Evolutionary conservation across 257 asterid species (phyloP).

Genomic region (Voacanga thouarsii): DNA sequence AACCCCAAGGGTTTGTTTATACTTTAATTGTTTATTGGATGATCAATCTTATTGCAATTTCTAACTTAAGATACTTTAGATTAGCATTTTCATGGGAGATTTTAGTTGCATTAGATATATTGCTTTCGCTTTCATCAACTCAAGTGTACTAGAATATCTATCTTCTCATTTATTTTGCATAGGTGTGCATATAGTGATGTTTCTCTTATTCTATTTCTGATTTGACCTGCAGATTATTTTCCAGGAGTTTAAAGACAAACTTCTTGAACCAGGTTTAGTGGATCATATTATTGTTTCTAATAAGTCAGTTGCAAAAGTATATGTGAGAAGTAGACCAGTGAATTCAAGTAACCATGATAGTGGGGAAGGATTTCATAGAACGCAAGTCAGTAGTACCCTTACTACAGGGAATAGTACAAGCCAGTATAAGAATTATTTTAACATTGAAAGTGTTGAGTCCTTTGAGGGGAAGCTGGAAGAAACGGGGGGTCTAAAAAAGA

Average conservation of each 20-base stretch:
- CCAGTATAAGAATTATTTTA: slow-evolving; percentile 62
- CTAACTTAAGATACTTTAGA: neutral
- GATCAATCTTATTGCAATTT: neutral
- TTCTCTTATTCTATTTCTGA: slow-evolving; percentile 4
- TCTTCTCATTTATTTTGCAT: neutral
- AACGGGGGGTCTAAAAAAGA: too few species aligned
- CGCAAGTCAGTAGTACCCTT: slow-evolving; percentile 21
- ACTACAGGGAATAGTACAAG: slow-evolving; percentile 38
- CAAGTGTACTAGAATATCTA: neutral
- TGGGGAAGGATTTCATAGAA: slow-evolving; percentile 27
- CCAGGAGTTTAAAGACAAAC: slow-evolving; percentile 90
- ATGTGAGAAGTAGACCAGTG: slow-evolving; percentile 59
- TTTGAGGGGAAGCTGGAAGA: slow-evolving; percentile 92
- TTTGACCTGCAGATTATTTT: slow-evolving; percentile 73
- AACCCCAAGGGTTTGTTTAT: too few species aligned
- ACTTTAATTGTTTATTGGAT: neutral
- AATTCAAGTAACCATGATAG: slow-evolving; percentile 30
- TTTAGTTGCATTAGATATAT: neutral
- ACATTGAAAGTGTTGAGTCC: slow-evolving; percentile 84
- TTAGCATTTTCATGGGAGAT: neutral
- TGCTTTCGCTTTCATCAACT: neutral
- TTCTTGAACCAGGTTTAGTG: slow-evolving; percentile 87
- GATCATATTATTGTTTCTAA: slow-evolving; percentile 77
- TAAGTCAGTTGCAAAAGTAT: slow-evolving; percentile 80
- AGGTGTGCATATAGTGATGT: neutral